Evolutionary conservation across 495 filamentous ascomycete species (phyloP), one percentile per base, ranked within the genome.

Genomic region (Aspergillus incahuasiensis): DNA sequence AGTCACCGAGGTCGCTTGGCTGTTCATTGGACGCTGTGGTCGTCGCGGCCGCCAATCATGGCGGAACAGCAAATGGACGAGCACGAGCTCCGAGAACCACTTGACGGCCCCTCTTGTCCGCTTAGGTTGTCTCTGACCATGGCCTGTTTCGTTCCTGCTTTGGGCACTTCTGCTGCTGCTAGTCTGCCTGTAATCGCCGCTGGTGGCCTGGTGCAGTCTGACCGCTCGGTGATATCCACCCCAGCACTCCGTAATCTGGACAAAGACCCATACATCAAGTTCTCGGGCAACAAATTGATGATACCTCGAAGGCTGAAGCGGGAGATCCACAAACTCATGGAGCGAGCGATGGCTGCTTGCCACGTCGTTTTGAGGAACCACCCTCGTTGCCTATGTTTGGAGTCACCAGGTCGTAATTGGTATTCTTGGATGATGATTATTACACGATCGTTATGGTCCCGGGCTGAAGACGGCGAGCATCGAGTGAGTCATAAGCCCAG

Each of bases 81-180:
- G 32, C 32, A 35, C 48, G 55, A 42, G 42, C 42, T n/a, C 53
- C 6, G 49, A 46, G 54, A 52, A 35, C 61, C 57, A 63, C 56
- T 59, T 48, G 55, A 50, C 48, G 54, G 54, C 52, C 52, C 46
- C 39, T 46, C 41, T 45, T 18, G 52, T 42, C 52, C 28, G 7
- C 48, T 62, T n/a, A n/a, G 49, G 52, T 24, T 43, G 24, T 52
- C 52, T 53, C 52, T 49, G 56, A 53, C 48, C 45, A 63, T 57
- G 54, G 57, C 41, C 34, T 53, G 56, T 57, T 54, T 56, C 25
- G 57, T 61, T 62, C 57, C 60, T 62, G 58, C 49, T 60, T 66
- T 63, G 64, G 64, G 64, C 61, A 66, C 59, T 48, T 63, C 53
- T 66, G 63, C 63, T 61, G 63, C 58, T 63, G 58, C 41, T 63